phyloP scores from a whole-genome alignment of 2,329 filamentous ascomycete species.

The Colletotrichum acutatum region DNA sequence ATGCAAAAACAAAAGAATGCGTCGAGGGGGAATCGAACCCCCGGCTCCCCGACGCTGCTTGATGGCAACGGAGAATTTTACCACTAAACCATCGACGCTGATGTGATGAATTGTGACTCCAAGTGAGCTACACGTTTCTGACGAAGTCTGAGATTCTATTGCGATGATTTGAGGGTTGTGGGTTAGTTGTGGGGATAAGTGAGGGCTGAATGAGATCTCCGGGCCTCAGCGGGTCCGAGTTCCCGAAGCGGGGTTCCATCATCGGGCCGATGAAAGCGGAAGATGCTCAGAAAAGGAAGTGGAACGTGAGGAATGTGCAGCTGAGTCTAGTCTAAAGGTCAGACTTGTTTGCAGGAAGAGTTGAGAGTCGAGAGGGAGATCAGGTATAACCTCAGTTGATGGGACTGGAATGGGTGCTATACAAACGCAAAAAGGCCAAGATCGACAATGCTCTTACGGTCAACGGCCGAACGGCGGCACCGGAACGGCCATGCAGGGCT shows the following conservation, averaged over 20 bases:
- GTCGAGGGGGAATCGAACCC: slow-evolving; percentile 22
- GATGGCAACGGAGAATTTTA: slow-evolving; percentile 21
- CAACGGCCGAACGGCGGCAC: background rate
- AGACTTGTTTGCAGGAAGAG: background rate
- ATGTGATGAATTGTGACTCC: too few species aligned
- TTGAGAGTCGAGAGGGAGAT: background rate
- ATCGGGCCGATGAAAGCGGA: background rate
- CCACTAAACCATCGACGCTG: slow-evolving; percentile 19
- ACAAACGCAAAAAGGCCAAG: background rate
- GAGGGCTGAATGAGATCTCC: background rate
- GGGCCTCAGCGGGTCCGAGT: background rate
- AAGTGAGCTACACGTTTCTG: fast-evolving
- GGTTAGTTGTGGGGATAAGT: background rate
- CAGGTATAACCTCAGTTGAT: background rate
- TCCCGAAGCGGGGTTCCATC: background rate
- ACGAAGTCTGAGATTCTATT: background rate
- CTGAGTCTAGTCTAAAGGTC: background rate
- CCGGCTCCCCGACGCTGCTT: slow-evolving; percentile 19
- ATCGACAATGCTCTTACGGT: background rate
- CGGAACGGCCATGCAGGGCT: background rate
- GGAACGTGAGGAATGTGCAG: background rate
- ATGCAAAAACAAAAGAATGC: background rate
- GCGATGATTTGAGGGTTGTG: background rate
- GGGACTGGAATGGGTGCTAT: background rate
- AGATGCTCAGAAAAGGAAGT: background rate